Conservation (phyloP, 1,284 basidiomycete genomes). For the Amylostereum areolatum region DNA sequence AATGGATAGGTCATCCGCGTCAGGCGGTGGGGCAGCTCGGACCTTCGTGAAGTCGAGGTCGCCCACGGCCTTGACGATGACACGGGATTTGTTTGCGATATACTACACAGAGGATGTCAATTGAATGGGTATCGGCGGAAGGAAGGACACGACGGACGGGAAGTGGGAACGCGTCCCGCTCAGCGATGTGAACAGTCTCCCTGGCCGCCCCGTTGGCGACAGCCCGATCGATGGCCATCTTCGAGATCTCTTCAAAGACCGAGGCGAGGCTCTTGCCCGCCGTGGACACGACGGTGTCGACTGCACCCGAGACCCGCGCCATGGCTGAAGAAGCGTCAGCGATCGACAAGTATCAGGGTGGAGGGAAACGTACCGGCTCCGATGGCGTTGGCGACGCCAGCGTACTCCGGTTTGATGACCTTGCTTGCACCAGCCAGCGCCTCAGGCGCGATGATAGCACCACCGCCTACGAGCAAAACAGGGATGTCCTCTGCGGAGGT, state of each 20-base stretch:
- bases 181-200: constrained; percentile 1
- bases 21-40: constrained; percentile 1
- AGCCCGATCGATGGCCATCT: constrained; percentile 19
- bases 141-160: constrained; percentile 1
- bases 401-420: constrained; percentile 43
- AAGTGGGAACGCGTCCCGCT: constrained; percentile 8
- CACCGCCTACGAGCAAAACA: constrained; percentile 46
- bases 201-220: constrained; percentile 10
- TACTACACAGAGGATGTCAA: too few species aligned
- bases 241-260: constrained; percentile 1
- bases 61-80: constrained; percentile 44
- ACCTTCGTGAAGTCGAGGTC: constrained; percentile 22
- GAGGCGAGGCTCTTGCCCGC: not conserved
- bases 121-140: too few species aligned
- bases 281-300: constrained; percentile 5
- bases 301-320: constrained; percentile 5
- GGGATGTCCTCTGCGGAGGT: constrained; percentile 43
- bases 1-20: not conserved
- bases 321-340: constrained; percentile 1
- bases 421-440: constrained; percentile 38
- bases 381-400: constrained; percentile 52
- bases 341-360: not conserved
- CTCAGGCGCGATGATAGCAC: constrained; percentile 33
- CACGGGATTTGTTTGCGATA: constrained; percentile 43
- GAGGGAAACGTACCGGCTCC: constrained; percentile 31